These are phyloP conservation scores for Aspergillus tanneri DNA, from an alignment of 2,329 filamentous ascomycete species.

Conservation along the genomic window DNA sequence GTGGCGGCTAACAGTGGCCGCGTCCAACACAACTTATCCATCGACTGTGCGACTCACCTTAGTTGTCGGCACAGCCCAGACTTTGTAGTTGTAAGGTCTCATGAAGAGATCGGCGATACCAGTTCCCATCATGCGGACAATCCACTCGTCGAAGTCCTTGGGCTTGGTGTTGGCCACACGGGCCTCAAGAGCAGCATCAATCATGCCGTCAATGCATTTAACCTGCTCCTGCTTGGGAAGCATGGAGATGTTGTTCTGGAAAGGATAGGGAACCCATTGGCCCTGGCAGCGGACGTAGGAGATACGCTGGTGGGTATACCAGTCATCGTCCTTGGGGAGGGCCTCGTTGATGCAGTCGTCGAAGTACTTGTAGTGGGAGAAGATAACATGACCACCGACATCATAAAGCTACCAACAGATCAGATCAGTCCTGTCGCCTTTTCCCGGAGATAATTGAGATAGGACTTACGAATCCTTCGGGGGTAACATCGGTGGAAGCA, in stretches of 20 bases:
- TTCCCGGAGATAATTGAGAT: not conserved
- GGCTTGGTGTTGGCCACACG: conserved; percentile 89
- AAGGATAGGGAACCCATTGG: conserved; percentile 97
- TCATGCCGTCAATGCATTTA: conserved; percentile 88
- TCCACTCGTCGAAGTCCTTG: conserved; percentile 98
- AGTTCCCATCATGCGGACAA: conserved; percentile 83
- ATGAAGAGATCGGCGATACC: conserved; percentile 96
- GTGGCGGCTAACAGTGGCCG: conserved; percentile 10
- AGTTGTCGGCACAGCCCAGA: conserved; percentile 97
- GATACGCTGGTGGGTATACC: conserved; percentile 97
- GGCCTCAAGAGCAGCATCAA: conserved; percentile 85
- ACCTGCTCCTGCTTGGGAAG: conserved; percentile 97
- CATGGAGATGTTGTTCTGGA: conserved; percentile 99
- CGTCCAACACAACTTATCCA: not conserved
- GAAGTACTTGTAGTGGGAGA: conserved; percentile 99
- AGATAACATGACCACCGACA: conserved; percentile 96
- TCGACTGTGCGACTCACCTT: conserved; percentile 63
- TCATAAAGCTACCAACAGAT: conserved; percentile 75
- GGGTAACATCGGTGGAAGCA: conserved; percentile 89
- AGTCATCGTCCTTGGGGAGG: conserved; percentile 88
- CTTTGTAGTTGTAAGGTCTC: conserved; percentile 99
- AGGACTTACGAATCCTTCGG: conserved; percentile 89
- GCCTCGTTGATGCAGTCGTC: conserved; percentile 98
- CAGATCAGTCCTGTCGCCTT: conserved; percentile 15
- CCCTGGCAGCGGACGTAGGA: conserved; percentile 98